A percentile compares a stretch with the other conserved stretches of the same genome.
These are phyloP conservation scores for Halenospora varia DNA, from an alignment of 495 filamentous ascomycete species.

Conservation along the genomic window DNA sequence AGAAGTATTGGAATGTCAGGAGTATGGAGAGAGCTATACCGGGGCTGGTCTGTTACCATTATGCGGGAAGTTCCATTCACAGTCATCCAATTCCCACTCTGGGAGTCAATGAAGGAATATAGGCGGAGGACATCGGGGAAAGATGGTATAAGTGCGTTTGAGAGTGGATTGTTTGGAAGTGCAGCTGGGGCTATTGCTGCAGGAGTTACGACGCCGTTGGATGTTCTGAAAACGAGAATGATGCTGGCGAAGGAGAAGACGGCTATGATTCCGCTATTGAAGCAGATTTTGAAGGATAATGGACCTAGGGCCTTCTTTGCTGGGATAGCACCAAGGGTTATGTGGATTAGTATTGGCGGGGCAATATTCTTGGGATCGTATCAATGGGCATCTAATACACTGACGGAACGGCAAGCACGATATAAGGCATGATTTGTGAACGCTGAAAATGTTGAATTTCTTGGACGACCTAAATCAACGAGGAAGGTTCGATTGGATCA, in stretches of 20 bases:
- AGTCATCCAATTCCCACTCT: conserved; percentile 92
- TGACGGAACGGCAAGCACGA: conserved; percentile 3
- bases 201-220: conserved; percentile 84
- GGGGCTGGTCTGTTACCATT: conserved; percentile 86
- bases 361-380: conserved; percentile 96
- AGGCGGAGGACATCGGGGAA: conserved; percentile 26
- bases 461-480: background rate
- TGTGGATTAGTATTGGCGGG: conserved; percentile 93
- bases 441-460: background rate
- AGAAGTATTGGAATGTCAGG: conserved; percentile 38
- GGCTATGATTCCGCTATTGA: conserved; percentile 54
- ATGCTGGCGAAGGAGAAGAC: conserved; percentile 73
- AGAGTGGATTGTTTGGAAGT: conserved; percentile 84
- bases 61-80: conserved; percentile 97
- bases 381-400: conserved; percentile 61
- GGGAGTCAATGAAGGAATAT: conserved; percentile 82
- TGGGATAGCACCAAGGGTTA: conserved; percentile 80
- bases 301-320: conserved; percentile 79
- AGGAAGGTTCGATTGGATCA: too few species aligned
- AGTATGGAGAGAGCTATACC: conserved; percentile 80
- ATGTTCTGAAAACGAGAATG: conserved; percentile 94
- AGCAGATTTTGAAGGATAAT: conserved; percentile 61
- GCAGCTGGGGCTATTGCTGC: conserved; percentile 82
- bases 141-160: conserved; percentile 58
- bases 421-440: background rate